A percentile compares a stretch with the other conserved stretches of the same genome.
These are phyloP conservation scores for Scopulariopsis brevicaulis DNA, from an alignment of 2,329 filamentous ascomycete species.

Conservation along the genomic window DNA sequence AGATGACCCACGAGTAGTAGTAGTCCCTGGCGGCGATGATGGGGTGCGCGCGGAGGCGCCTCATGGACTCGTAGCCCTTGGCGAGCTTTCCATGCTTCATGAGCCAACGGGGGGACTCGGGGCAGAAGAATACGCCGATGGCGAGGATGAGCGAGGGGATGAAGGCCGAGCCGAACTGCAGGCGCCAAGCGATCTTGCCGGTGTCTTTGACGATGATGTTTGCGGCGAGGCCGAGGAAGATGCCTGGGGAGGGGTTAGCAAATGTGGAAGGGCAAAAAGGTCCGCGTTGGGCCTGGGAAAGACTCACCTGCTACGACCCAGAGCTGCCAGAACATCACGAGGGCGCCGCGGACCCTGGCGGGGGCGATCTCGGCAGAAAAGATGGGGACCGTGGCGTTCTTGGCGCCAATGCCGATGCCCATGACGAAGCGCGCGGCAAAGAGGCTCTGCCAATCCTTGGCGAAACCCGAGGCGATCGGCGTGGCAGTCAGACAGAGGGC, in stretches of 20 bases:
- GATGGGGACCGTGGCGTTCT: conserved; percentile 35
- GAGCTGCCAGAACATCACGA: conserved; percentile 41
- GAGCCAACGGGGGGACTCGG: conserved; percentile 51
- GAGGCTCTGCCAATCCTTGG: conserved; percentile 46
- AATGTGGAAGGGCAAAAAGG: background rate
- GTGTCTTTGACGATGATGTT: conserved; percentile 42
- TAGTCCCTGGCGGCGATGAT: conserved; percentile 10
- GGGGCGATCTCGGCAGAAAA: conserved; percentile 42
- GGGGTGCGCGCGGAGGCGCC: conserved; percentile 10
- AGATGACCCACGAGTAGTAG: conserved; percentile 8
- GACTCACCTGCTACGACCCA: conserved; percentile 16
- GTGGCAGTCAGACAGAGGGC: conserved; percentile 44
- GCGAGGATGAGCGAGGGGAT: conserved; percentile 37
- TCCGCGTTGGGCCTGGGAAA: too few species aligned
- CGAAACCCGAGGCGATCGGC: conserved; percentile 45
- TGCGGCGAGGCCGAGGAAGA: conserved; percentile 36
- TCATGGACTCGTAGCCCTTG: conserved; percentile 44
- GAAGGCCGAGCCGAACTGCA: conserved; percentile 50
- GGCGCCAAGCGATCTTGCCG: conserved; percentile 44
- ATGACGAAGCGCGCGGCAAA: conserved; percentile 33
- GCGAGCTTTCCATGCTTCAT: conserved; percentile 50
- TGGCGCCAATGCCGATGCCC: conserved; percentile 49
- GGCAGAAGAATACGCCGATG: conserved; percentile 49
- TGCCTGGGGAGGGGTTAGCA: conserved; percentile 14
- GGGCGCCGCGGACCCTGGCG: conserved; percentile 34